Conservation (phyloP, 1,284 basidiomycete species). For the Ceratobasidium sp. region DNA sequence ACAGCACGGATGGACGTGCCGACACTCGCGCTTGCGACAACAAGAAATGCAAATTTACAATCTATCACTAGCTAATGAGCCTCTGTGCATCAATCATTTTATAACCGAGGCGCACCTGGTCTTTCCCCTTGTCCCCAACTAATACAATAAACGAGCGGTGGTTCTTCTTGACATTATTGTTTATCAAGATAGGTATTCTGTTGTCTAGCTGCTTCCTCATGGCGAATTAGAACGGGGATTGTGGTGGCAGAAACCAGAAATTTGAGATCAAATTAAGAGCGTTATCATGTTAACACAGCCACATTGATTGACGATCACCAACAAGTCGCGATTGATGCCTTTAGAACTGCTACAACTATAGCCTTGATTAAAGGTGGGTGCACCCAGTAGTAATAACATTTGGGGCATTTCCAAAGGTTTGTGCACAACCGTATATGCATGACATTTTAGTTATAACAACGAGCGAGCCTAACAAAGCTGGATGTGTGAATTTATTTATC, state of each 20-base stretch:
- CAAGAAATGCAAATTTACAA: conserved; percentile 96
- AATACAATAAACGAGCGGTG: conserved; percentile 97
- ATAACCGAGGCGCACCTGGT: conserved; percentile 71
- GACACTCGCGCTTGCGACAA: conserved; percentile 91
- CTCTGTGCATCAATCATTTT: conserved; percentile 2
- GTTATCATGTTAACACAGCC: conserved; percentile 37
- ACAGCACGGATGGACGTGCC: conserved; percentile 89
- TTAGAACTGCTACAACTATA: not conserved
- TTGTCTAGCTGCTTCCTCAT: conserved; percentile 77
- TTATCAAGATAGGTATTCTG: conserved; percentile 91
- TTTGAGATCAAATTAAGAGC: conserved; percentile 40
- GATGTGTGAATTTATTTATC: not conserved
- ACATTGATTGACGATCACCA: not conserved
- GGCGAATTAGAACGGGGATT: not conserved
- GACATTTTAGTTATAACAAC: not conserved
- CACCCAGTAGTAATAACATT: not conserved
- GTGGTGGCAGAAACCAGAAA: conserved; percentile 40
- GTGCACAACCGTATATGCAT: not conserved
- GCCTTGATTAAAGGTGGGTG: not conserved
- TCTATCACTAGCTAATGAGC: conserved; percentile 58
- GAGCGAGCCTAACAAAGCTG: not conserved
- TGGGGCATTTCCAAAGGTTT: not conserved
- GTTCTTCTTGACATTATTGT: conserved; percentile 92
- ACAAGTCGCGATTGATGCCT: not conserved
- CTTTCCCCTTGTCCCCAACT: conserved; percentile 93